Base-by-base conservation (phyloP, 2,329 filamentous ascomycete genomes). In the Zalaria obscura region DNA sequence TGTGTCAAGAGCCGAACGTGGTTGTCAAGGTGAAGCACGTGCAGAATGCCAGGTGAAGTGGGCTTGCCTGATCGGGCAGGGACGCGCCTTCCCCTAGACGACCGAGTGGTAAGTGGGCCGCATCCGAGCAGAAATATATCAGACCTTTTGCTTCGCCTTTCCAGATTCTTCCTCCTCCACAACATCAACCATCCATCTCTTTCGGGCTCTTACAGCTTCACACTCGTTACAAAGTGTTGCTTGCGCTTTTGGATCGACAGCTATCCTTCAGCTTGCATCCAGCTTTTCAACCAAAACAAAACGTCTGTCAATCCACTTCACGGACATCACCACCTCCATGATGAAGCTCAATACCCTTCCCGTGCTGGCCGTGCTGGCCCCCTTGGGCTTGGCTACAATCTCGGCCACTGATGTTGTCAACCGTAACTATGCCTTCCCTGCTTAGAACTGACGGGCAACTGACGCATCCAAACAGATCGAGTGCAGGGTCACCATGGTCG, bases 261-360 rank as follows among this genome's bases (percentile, higher is more conserved):
- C 27, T 38, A 4, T 8, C 11, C 36, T 26, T n/a, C 36, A 25
- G 9, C 28, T 25, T 11, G 28, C 10, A 9, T 29, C n/a, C 28
- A 32, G 9, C 18, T 11, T 18, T 25, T 33, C 38, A 3, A 4
- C 18, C 18, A 18, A 18, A 18, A 18, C 18, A 18, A 2, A 18
- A 18, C 18, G 18, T 18, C 18, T 18, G 7, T 25, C 31, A 29
- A 27, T 43, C 33, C 6, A 43, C 27, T 7, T n/a, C 18, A 40
- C 28, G 35, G 33, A 38, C 10, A 38, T 9, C 10, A 32, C 29
- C n/a, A 6, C 26, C 35, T 9, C 11, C 39, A 41, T 28, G 10
- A 43, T 46, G 40, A 43, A 44, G 41, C 9, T 46, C 38, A 35
- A 36, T 6, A 32, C 27, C 18, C 8, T 41, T 36, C 29, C 40